phyloP scores from a whole-genome alignment of 2,329 filamentous ascomycete species.

The Blumeria graminis region DNA sequence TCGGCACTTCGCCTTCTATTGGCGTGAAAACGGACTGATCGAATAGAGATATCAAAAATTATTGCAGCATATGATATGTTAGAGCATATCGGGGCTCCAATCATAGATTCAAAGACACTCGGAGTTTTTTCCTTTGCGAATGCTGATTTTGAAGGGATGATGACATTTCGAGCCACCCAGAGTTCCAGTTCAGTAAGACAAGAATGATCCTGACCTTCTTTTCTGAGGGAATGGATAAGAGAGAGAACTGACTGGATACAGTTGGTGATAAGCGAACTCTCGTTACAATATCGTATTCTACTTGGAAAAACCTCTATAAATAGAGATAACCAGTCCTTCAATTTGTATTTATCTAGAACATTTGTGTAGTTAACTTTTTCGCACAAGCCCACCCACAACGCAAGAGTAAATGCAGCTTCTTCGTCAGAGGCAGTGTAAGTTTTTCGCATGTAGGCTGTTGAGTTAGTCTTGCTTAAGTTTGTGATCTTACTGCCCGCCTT shows the following conservation, averaged over 20 bases:
- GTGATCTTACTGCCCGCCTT: conserved; percentile 5
- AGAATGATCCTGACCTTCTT: background rate
- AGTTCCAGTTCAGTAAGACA: conserved; percentile 13
- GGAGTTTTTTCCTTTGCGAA: conserved; percentile 5
- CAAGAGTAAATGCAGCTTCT: conserved; percentile 13
- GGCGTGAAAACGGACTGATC: conserved; percentile 20
- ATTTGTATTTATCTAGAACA: background rate
- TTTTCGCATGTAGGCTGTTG: conserved; percentile 14
- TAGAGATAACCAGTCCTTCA: conserved; percentile 8
- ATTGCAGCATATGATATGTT: conserved; percentile 18
- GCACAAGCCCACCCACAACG: conserved; percentile 14
- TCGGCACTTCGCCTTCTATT: conserved; percentile 20
- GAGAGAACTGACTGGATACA: conserved; percentile 12
- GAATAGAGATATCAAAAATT: conserved; percentile 22
- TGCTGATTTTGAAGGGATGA: conserved; percentile 14
- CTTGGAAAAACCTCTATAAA: conserved; percentile 14
- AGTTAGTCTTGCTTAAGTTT: conserved; percentile 6
- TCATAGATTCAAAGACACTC: conserved; percentile 9
- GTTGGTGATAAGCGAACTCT: conserved; percentile 4
- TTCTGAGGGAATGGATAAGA: conserved; percentile 8
- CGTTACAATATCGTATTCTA: conserved; percentile 5
- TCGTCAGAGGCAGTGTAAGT: conserved; percentile 11
- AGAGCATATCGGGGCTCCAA: conserved; percentile 9
- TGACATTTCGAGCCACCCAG: conserved; percentile 15
- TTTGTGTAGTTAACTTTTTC: conserved; percentile 1